phyloP scores from a whole-genome alignment of 768 basidiomycete genomes.

The Tylopilus plumbeoviolaceoides region DNA sequence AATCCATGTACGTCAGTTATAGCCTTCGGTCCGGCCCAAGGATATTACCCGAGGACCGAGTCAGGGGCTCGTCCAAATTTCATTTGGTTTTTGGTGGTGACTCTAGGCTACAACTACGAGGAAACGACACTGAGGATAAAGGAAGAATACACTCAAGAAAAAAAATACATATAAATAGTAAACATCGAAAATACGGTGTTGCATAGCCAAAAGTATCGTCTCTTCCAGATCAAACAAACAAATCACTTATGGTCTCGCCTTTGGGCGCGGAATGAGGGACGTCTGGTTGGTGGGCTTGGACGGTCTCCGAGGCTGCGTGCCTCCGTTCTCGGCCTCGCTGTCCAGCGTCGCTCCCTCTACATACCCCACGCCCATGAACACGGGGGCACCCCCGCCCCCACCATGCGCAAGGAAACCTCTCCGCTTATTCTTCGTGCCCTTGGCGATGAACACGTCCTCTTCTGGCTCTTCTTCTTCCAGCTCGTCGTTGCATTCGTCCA shows the following conservation, averaged over 20 bases:
- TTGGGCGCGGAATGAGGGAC: constrained; percentile 27
- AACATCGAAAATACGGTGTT: background rate
- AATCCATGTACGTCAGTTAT: no score
- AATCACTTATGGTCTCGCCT: constrained; percentile 10
- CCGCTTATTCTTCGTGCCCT: constrained; percentile 51
- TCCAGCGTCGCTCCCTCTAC: constrained; percentile 48
- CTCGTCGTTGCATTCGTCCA: constrained; percentile 36
- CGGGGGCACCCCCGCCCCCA: constrained; percentile 66
- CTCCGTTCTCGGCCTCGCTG: constrained; percentile 14
- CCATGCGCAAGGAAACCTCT: constrained; percentile 70
- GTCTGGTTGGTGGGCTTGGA: constrained; percentile 13
- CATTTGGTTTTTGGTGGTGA: no score
- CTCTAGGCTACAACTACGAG: no score
- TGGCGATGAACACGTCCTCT: constrained; percentile 49
- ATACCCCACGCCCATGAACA: constrained; percentile 69
- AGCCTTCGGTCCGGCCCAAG: no score
- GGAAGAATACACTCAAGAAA: constrained; percentile 9
- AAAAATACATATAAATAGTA: constrained; percentile 27
- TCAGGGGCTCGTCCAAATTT: no score
- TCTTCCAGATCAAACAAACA: background rate
- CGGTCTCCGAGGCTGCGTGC: background rate
- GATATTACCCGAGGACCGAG: no score
- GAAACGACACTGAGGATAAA: background rate
- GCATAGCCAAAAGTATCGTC: constrained; percentile 7
- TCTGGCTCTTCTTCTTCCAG: constrained; percentile 32